Percentiles rank a stretch among this genome's conserved stretches.
Evolutionary conservation across 2,329 filamentous ascomycete genomes (phyloP).

Genomic region (Aspergillus puulaauensis): DNA sequence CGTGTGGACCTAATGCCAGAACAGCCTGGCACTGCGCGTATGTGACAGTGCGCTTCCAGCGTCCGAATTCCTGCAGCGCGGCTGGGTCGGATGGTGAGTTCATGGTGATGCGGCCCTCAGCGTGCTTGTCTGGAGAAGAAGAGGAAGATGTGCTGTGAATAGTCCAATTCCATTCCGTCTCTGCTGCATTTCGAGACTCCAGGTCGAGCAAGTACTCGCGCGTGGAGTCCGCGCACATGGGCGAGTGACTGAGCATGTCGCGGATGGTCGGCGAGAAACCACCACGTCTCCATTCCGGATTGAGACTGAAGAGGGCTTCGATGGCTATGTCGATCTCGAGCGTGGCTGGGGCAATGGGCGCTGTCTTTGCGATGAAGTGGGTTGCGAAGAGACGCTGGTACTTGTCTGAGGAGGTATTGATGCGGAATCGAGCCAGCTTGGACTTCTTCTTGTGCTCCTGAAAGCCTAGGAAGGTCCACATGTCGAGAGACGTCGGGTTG

Average conservation of each 20-base stretch:
- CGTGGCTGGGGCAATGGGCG: conserved; percentile 41
- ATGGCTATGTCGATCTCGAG: conserved; percentile 40
- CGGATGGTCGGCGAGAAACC: conserved; percentile 25
- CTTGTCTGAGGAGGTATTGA: conserved; percentile 39
- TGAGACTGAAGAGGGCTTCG: conserved; percentile 33
- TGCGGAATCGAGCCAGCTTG: conserved; percentile 38
- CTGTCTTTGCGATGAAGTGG: conserved; percentile 43
- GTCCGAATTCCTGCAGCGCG: conserved; percentile 24
- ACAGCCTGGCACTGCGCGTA: neutral
- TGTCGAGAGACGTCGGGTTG: too few species aligned
- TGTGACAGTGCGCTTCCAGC: conserved; percentile 32
- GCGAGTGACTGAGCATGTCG: conserved; percentile 29
- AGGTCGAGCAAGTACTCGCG: conserved; percentile 28
- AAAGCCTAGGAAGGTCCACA: neutral
- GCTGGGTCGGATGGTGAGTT: conserved; percentile 16
- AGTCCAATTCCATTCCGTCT: conserved; percentile 28
- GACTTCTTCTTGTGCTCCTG: neutral
- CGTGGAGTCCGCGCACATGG: conserved; percentile 32
- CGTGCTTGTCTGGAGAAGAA: conserved; percentile 16
- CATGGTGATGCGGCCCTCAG: conserved; percentile 24
- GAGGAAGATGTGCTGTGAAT: conserved; percentile 15
- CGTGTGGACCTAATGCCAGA: neutral
- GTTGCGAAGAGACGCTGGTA: conserved; percentile 37
- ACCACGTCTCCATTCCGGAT: conserved; percentile 21
- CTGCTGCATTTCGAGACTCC: conserved; percentile 10